Evolutionary conservation across 2,329 filamentous ascomycete species (phyloP), one percentile per base, ranked within the genome.

Genomic region (Ophiostoma ips): DNA sequence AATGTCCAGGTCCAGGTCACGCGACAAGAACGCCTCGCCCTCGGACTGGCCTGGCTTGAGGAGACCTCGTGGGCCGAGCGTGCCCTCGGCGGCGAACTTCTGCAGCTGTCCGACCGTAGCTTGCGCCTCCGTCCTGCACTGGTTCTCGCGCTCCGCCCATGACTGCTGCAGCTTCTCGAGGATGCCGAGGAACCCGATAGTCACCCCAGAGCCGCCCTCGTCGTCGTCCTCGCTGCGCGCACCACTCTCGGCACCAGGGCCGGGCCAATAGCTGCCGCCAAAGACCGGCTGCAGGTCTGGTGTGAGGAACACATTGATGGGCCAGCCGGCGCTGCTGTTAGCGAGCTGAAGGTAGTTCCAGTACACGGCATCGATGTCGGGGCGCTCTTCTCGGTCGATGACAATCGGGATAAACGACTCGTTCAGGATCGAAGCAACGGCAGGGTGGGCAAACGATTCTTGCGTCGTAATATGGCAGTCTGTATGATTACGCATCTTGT

Each of bases 301-400:
- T 0, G 92, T 98, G 30, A 96, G 75, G 63, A 98, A 96, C n/a
- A 95, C 82, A 61, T 95, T 96, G 53, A 96, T 69, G 1, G 92
- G 92, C 89, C 92, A 96, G 36, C 92, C 92, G 10, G 88, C 90
- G 2, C 79, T 83, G 18, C 85, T 88, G 52, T 84, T 94, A 11
- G 92, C 90, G 1, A 90, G 90, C 63, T 95, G 88, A 37, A 95
- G 83, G 64, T 95, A 98, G 68, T 95, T 95, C 87, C 95, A 95
- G 65, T 96, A 96, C 56, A 96, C 89, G 54, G 85, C 81, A 62
- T 98, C 92, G 56, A 96, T 80, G 62, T 96, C 89, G 9, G 90
- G 90, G 24, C 90, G 81, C 66, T 95, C 87, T 66, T 98, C 92
- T 53, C 89, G 80, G 65, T 98, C 92, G 60, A 96, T 78, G 59